Base-by-base conservation (phyloP, 768 basidiomycete genomes). In the Megacollybia marginata region DNA sequence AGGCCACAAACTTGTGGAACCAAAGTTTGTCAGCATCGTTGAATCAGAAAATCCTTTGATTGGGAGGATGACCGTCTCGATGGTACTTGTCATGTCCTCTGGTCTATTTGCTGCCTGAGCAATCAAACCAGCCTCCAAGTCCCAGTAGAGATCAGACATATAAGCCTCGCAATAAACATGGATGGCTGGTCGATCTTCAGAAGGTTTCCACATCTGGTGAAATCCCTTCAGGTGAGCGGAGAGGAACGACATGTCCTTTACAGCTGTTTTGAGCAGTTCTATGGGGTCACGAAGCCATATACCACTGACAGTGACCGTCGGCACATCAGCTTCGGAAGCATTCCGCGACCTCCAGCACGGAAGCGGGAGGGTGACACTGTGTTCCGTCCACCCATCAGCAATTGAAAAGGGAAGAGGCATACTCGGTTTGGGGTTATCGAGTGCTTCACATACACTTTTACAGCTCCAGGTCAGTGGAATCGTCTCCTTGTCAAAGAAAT, bases 1-100 rank as follows among this genome's bases (percentile, higher is more conserved):
- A 0, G 60, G 58, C 62, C 62, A 64, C 10, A 51, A 49, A 10
- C 33, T 53, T 2, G 56, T 48, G 1, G 56, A 52, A 6, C 58
- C 58, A 45, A 59, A 59, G 35, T 52, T 56, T 11, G 55, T 48
- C 12, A 59, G 54, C 47, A 59, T 52, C 1, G 52, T 55, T 15
- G 38, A 44, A 23, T 44, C 44, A 15, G 44, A 44, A 16, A 16
- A 44, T n/a, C 15, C 13, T 20, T n/a, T n/a, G 20, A 44, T 44
- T 15, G 15, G 13, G 12, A 15, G 13, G 13, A 16, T 20, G 23
- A 44, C 44, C 15, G 16, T 44, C 44, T 44, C 44, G 5, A 44
- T n/a, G 4, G n/a, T 28, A 40, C 38, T 15, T 5, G 5, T 2
- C 3, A 5, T 13, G 23, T 18, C 11, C 3, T n/a, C 12, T 15